Percentiles rank a stretch among this genome's conserved stretches.
phyloP scores from a whole-genome alignment of 176 grass and related monocot species.

The Themeda triandra region DNA sequence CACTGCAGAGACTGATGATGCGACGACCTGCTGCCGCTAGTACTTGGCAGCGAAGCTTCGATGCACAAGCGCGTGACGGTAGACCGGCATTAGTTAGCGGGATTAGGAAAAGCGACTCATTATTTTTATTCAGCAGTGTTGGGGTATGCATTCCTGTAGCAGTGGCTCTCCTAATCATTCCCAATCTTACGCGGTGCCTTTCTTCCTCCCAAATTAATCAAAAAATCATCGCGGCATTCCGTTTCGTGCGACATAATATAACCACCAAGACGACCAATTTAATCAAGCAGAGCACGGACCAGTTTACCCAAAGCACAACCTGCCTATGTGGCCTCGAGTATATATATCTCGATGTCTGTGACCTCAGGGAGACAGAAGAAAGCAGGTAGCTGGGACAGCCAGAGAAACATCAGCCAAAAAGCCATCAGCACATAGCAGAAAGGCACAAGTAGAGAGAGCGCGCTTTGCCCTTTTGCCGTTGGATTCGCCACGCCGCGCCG shows the following conservation, averaged over 20 bases:
- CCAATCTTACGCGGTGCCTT: neutral
- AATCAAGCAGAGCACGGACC: neutral
- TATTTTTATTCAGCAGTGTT: neutral
- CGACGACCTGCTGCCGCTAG: no score
- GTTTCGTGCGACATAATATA: conserved; percentile 12
- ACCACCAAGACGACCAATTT: neutral
- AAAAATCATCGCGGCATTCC: conserved; percentile 1
- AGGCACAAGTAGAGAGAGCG: no score
- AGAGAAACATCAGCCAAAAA: neutral
- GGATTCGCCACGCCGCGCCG: neutral
- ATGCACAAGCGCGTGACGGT: conserved; percentile 25
- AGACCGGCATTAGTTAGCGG: neutral
- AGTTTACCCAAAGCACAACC: neutral
- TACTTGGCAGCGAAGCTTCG: conserved; percentile 30
- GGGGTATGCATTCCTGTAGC: neutral
- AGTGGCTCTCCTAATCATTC: conserved; percentile 23
- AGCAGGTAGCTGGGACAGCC: no score
- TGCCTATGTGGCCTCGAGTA: neutral
- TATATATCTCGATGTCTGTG: neutral
- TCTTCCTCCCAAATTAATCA: neutral
- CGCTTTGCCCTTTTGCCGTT: conserved; percentile 25
- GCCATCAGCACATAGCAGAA: neutral
- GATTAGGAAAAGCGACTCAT: neutral
- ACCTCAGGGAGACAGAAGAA: neutral
- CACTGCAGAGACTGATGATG: neutral